These are phyloP conservation scores for Candolleomyces aberdarensis DNA, from an alignment of 768 basidiomycete genomes.

Conservation along the genomic window DNA sequence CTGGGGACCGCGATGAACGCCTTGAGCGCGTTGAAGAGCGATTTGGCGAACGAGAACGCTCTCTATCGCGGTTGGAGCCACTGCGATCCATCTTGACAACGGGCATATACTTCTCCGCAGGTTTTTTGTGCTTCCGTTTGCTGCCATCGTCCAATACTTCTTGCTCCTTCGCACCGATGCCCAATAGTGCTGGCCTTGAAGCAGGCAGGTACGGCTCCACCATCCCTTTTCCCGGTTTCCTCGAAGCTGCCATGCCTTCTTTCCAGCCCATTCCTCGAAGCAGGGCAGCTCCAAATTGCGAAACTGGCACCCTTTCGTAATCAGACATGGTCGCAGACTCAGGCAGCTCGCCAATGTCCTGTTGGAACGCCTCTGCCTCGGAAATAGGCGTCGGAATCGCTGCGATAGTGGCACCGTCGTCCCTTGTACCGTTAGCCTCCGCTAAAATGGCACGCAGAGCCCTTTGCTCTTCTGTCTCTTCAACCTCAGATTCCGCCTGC, in stretches of 20 bases:
- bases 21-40: slow-evolving; percentile 44
- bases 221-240: slow-evolving; percentile 57
- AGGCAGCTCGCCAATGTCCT: slow-evolving; percentile 81
- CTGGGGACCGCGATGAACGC: slow-evolving; percentile 49
- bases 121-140: slow-evolving; percentile 41
- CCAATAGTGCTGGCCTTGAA: slow-evolving; percentile 81
- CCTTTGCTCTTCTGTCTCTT: slow-evolving; percentile 71
- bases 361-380: slow-evolving; percentile 80
- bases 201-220: slow-evolving; percentile 80
- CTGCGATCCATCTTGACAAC: slow-evolving; percentile 67
- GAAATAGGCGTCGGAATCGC: slow-evolving; percentile 64
- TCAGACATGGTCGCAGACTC: slow-evolving; percentile 76
- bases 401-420: slow-evolving; percentile 46
- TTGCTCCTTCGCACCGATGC: slow-evolving; percentile 91
- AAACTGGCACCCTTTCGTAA: slow-evolving; percentile 88
- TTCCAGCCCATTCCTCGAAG: slow-evolving; percentile 98
- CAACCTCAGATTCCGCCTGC: slow-evolving; percentile 25
- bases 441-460: slow-evolving; percentile 81
- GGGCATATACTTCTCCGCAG: slow-evolving; percentile 81
- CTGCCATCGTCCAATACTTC: slow-evolving; percentile 70
- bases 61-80: slow-evolving; percentile 24
- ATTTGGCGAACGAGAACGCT: slow-evolving; percentile 35
- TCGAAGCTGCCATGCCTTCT: slow-evolving; percentile 68
- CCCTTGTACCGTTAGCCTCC: slow-evolving; percentile 38
- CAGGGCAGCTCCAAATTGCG: slow-evolving; percentile 90